Evolutionary conservation across 345 rosid species (phyloP).

Genomic region (Lepidium sativum): DNA sequence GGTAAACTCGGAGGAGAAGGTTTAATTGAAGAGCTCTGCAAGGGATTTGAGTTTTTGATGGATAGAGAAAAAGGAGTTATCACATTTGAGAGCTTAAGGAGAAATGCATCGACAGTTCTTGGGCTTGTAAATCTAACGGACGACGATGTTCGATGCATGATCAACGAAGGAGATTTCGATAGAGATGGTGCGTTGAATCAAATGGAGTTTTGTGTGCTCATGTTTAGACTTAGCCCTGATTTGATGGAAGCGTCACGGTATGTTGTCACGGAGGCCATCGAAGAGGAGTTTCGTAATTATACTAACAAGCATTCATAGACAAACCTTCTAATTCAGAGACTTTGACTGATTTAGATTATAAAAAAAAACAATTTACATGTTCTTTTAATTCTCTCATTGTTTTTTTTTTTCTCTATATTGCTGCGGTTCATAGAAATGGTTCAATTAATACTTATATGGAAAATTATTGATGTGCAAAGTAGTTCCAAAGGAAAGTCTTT

Average conservation of each 20-base stretch:
- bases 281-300: constrained; percentile 32
- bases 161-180: constrained; percentile 69
- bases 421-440: background rate
- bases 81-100: constrained; percentile 60
- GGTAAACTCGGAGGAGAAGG: constrained; percentile 77
- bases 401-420: background rate
- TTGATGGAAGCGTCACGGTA: constrained; percentile 69
- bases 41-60: constrained; percentile 67
- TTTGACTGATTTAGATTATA: background rate
- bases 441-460: background rate
- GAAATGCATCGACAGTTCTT: constrained; percentile 48
- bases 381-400: background rate
- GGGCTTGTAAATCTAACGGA: constrained; percentile 69
- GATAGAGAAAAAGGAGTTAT: constrained; percentile 61
- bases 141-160: constrained; percentile 58
- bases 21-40: constrained; percentile 64
- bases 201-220: constrained; percentile 93
- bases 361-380: background rate
- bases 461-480: background rate
- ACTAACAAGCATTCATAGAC: background rate
- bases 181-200: constrained; percentile 69
- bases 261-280: constrained; percentile 54
- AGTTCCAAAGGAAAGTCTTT: background rate
- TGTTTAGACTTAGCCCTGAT: constrained; percentile 81
- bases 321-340: background rate